phyloP scores from a whole-genome alignment of 2,329 filamentous ascomycete genomes.

The Cladophialophora yegresii region DNA sequence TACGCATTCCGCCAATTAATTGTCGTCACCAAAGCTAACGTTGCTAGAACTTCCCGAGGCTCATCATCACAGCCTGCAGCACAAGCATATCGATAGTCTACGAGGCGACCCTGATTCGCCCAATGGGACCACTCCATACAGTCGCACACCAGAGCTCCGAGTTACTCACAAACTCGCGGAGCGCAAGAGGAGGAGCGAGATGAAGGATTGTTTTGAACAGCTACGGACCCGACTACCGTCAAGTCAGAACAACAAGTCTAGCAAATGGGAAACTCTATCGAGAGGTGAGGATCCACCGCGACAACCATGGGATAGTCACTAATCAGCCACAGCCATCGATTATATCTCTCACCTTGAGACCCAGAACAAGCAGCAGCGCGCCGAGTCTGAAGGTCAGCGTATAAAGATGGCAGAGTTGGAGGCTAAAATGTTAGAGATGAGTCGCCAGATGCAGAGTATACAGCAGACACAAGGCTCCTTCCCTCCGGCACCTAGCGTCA shows the following conservation, averaged over 20 bases:
- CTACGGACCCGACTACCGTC: slow-evolving; percentile 49
- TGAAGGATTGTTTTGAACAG: slow-evolving; percentile 55
- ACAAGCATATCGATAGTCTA: slow-evolving; percentile 52
- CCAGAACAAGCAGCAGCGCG: slow-evolving; percentile 41
- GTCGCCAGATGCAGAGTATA: slow-evolving; percentile 36
- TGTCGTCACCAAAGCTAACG: slow-evolving; percentile 11
- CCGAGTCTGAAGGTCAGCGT: slow-evolving; percentile 44
- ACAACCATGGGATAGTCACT: background rate
- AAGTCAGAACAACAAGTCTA: slow-evolving; percentile 54
- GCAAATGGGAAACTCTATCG: slow-evolving; percentile 56
- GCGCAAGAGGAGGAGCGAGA: slow-evolving; percentile 55
- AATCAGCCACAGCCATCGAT: slow-evolving; percentile 47
- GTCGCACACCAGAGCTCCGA: slow-evolving; percentile 52
- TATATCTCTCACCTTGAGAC: slow-evolving; percentile 52
- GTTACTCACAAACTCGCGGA: slow-evolving; percentile 55
- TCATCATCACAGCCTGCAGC: slow-evolving; percentile 52
- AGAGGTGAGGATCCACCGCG: slow-evolving; percentile 42
- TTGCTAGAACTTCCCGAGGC: slow-evolving; percentile 49
- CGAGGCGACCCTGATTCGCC: slow-evolving; percentile 50
- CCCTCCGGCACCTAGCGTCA: slow-evolving; percentile 33
- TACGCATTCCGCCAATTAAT: slow-evolving; percentile 36
- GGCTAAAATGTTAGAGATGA: slow-evolving; percentile 44
- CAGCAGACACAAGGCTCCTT: slow-evolving; percentile 36
- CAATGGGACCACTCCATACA: slow-evolving; percentile 50
- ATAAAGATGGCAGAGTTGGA: slow-evolving; percentile 36